Base-by-base conservation (phyloP, 2,329 filamentous ascomycete species). In the Ophiocordyceps australis region DNA sequence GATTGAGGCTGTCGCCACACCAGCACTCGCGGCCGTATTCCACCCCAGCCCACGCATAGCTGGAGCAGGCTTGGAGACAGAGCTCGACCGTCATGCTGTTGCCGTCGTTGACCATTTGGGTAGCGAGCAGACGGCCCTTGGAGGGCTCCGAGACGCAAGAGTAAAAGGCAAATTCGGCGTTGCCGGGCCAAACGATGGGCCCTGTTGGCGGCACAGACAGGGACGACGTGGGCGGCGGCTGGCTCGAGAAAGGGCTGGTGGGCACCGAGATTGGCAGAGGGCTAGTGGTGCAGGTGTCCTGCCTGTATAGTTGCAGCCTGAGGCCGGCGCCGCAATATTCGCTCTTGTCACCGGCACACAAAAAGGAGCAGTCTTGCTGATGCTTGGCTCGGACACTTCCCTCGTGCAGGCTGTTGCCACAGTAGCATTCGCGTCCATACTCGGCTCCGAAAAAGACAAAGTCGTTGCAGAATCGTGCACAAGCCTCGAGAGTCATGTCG, bases 21-120 rank as follows among this genome's bases (percentile, higher is more conserved):
- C 46, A 54, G 15, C 50, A 54, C 14, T 54, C 50, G 3, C 37
- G 39, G 6, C 46, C 47, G 17, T 53, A 52, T 26, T 54, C 47
- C 4, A 53, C 39, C 8, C 50, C 50, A 1, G 43, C 48, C 14
- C 40, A 54, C 6, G 39, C 40, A 28, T 46, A 52, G 13, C 42
- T 33, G 20, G 35, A 39, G 24, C 50, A 54, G 2, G 38, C 38
- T 24, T 44, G 37, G 2, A 51, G 30, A 25, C 50, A 54, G 0
- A 31, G 29, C 8, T 46, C 37, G 9, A 51, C 35, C 0, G 46
- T 51, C 49, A 54, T 52, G 7, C 37, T 31, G 4, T 36, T 35
- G 9, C 26, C 35, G 10, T 44, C 38, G 17, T 45, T 50, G 18
- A 45, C 33, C 5, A 47, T 26, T 20, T 51, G 43, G 0, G 27